Base-by-base conservation (phyloP, 2,329 filamentous ascomycete genomes). In the Exophiala viscosa region DNA sequence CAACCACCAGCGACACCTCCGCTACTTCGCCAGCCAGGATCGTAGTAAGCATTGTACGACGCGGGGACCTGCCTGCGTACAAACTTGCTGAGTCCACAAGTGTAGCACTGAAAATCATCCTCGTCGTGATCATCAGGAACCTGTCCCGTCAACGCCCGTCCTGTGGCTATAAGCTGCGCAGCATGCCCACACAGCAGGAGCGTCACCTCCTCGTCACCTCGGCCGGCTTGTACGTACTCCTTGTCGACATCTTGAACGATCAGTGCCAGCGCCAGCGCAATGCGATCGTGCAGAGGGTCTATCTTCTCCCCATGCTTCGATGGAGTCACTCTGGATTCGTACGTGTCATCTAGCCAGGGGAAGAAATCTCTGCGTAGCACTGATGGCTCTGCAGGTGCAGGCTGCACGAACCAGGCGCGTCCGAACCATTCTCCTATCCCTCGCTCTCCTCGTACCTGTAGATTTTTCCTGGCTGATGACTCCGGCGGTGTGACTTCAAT, bases 131-230 rank as follows among this genome's bases (percentile, higher is more conserved):
- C 82, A 1, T 82, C 78, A 0, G 91, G 91, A 78, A 92, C 84
- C 15, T 70, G 64, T 0, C 90, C 90, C 1, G 91, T 96, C 62
- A 99, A 74, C 1, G 83, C 84, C 36, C 93, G 80, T 1, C 92
- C 92, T 60, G 93, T 81, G 7, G 88, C 86, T 66, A 99, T 96
- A 64, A 97, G 81, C 9, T 86, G 83, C 3, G 93, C 93, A 1
- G 93, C 93, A 73, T 99, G 93, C 1, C 88, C 87, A 71, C 89
- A 96, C 35, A 99, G 77, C 36, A 96, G 70, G 18, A 96, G 77
- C 0, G 88, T 83, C 32, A 77, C 75, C 35, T 80, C 76, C n/a
- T 83, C 81, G 44, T 87, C 78, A n/a, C 70, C 69, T 3, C 65
- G 60, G 39, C 72, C 70, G 3, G 65, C 52, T 5, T 61, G 59